Base-by-base conservation (phyloP, 352 stramenopile species). In the Thalassiosira livingstoniorum region DNA sequence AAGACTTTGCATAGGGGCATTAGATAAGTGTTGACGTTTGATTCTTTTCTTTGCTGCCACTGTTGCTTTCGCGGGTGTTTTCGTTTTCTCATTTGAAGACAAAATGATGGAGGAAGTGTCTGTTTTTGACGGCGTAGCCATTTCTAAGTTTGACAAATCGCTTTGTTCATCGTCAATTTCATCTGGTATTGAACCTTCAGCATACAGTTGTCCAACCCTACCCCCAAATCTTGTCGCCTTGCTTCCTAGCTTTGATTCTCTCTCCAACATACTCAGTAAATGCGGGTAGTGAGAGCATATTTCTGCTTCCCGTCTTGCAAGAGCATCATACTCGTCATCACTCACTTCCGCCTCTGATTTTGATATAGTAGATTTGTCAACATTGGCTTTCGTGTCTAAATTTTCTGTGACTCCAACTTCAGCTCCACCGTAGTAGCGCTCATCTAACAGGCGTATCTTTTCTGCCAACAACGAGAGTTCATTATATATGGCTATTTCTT, bases 261-360 rank as follows among this genome's bases (percentile, higher is more conserved):
- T 25, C 75, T 92, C 76, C 37, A 91, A 74, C 68, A 64, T 13
- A 66, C 74, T 27, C 13, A 92, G 35, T n/a, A 92, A 78, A 55
- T 85, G 4, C n/a, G 91, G 89, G 87, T 90, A 84, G 7, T 74
- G n/a, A 27, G 68, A 57, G 51, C 82, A 87, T 53, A 95, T 53
- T 76, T 89, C 75, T 53, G 75, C 83, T 76, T 94, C 91, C 34
- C 78, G 77, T 74, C 58, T 37, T 29, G 89, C 87, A 25, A 95
- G 78, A 11, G 86, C 89, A 87, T 95, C 92, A 70, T 93, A 95
- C 53, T 91, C 90, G 18, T 90, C 90, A 76, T 95, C 92, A 2
- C 51, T 82, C 18, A 95, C 55, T 61, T 51, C 39, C 29, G n/a
- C 25, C 25, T 70, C 18, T 37, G 13, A 13, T 45, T 82, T 62